phyloP scores from a whole-genome alignment of 176 grass and related monocot genomes.

The Carex pumila region DNA sequence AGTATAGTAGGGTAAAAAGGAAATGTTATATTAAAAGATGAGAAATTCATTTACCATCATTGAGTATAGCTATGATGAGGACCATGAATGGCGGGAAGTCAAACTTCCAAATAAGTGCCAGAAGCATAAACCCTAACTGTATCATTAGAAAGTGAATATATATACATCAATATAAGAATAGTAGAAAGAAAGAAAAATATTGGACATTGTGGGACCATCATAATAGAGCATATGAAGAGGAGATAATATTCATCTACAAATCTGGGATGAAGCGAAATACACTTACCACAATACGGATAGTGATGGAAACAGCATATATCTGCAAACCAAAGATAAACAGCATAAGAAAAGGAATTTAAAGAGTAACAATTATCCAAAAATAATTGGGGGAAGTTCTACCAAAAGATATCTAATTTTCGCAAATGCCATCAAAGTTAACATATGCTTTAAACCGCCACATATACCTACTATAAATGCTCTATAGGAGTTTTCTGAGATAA shows the following conservation, averaged over 20 bases:
- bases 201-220: not conserved
- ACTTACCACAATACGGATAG: slow-evolving; percentile 93
- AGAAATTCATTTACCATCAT: slow-evolving; percentile 54
- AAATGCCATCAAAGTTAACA: not conserved
- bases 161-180: not conserved
- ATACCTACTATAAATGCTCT: not conserved
- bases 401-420: not conserved
- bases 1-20: not conserved
- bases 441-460: not conserved
- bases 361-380: not conserved
- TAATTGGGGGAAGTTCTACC: not conserved
- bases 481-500: not conserved
- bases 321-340: slow-evolving; percentile 29
- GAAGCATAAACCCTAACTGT: slow-evolving; percentile 94
- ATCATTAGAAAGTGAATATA: slow-evolving; percentile 3
- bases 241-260: not conserved
- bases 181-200: not conserved
- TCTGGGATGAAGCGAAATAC: not conserved
- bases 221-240: not conserved
- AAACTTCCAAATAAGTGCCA: slow-evolving; percentile 79
- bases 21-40: not conserved
- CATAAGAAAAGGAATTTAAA: not conserved
- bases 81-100: slow-evolving; percentile 97
- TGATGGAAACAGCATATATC: slow-evolving; percentile 96
- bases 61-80: slow-evolving; percentile 89